Percentiles rank a stretch among this genome's conserved stretches.
Evolutionary conservation across 345 rosid genomes (phyloP).

Genomic region (rapeseed (Brassica napus)): Da-Ae NC_063444.1:16296001-16296500

Average conservation of each 20-base stretch:
- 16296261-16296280: no score
- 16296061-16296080: not conserved
- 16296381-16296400: no score
- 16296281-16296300: no score
- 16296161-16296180: conserved; percentile 45
- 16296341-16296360: no score
- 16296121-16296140: conserved; percentile 38
- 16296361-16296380: no score
- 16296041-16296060: not conserved
- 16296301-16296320: no score
- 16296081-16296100: not conserved
- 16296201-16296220: conserved; percentile 44
- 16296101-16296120: not conserved
- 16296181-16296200: conserved; percentile 34
- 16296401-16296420: no score
- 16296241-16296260: not conserved
- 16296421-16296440: no score
- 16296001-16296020: not conserved
- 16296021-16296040: not conserved
- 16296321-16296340: no score
- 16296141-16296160: conserved; percentile 43
- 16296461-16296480: no score
- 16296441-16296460: no score
- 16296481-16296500: no score
- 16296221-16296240: not conserved